These are phyloP conservation scores for Neofusicoccum laricinum DNA, from an alignment of 2,329 filamentous ascomycete genomes.

Conservation along the genomic window DNA sequence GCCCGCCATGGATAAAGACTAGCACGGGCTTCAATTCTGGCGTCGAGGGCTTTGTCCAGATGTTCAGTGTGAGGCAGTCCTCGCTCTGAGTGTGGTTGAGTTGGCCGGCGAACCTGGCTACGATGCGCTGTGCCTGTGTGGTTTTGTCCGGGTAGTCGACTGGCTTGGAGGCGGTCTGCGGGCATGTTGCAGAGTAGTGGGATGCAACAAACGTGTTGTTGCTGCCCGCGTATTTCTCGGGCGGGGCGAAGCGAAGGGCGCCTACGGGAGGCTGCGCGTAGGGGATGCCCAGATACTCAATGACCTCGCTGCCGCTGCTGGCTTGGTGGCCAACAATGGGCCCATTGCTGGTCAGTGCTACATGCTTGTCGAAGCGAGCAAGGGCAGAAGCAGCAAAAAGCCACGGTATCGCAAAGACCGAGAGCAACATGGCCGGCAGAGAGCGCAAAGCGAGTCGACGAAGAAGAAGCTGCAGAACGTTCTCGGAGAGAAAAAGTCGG, in stretches of 20 bases:
- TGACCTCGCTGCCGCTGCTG: conserved; percentile 23
- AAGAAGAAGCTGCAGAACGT: not conserved
- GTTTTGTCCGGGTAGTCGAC: not conserved
- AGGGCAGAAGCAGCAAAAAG: not conserved
- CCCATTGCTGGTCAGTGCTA: conserved; percentile 22
- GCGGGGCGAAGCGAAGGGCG: conserved; percentile 32
- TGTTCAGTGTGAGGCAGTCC: conserved; percentile 34
- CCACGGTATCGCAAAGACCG: not conserved
- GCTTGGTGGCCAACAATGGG: conserved; percentile 31
- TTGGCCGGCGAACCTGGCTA: not conserved
- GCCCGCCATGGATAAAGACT: conserved; percentile 11
- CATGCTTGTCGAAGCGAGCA: not conserved
- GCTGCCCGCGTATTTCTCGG: conserved; percentile 25
- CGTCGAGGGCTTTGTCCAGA: conserved; percentile 30
- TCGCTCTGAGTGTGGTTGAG: conserved; percentile 20
- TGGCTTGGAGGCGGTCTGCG: not conserved
- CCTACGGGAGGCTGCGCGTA: conserved; percentile 35
- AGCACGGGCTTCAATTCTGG: conserved; percentile 27
- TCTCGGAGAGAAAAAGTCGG: not conserved
- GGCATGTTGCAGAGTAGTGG: not conserved
- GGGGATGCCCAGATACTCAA: conserved; percentile 36
- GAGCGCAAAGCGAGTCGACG: not conserved
- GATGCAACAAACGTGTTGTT: conserved; percentile 25
- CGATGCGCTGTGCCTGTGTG: not conserved
- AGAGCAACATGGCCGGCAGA: not conserved